Evolutionary conservation across 495 filamentous ascomycete genomes (phyloP), one percentile per base, ranked within the genome.

Genomic region (Aspergillus heteromorphus): DNA sequence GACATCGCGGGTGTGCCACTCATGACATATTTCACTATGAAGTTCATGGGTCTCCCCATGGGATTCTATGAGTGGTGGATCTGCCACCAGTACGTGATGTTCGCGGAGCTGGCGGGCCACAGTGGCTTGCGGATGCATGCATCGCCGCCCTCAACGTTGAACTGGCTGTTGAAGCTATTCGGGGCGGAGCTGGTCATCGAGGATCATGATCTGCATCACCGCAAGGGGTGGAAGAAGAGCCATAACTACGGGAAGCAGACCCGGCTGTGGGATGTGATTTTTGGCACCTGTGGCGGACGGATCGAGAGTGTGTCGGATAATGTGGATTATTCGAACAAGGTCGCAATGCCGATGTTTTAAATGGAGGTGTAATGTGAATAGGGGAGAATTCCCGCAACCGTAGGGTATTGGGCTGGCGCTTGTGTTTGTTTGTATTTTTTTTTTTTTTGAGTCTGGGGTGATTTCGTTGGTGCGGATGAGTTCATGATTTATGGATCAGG

Each of bases 61-160:
- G 58, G 58, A 2, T 60, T 60, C 25, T 60, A 60, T 21, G 58
- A 60, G 25, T 60, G 58, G 58, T 60, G 58, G 58, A 23, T 60
- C 29, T 60, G 53, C 45, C 58, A 60, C 25, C 49, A 56, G 21
- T 60, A 56, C 20, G 53, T 60, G 30, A 49, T 60, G 31, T 60
- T 56, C 48, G 38, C 58, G 2, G 58, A 60, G 30, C 38, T 60
- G 13, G 53, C 58, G 8, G 58, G 58, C 11, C 58, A 60, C n/a
- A 56, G 53, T 25, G 58, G 58, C 7, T 43, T 60, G 4, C 54
- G 58, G 11, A 29, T 60, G 18, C 54, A 56, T 30, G 45, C 58
- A 0, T 42, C 29, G 0, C 49, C 58, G 1, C 53, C 58, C 0
- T 48, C 27, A 3, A 45, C 49, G 0, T 19, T 56, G 21, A 45